Evolutionary conservation across 495 filamentous ascomycete genomes (phyloP), one percentile per base, ranked within the genome.

Genomic region (Copromyces sp.): DNA sequence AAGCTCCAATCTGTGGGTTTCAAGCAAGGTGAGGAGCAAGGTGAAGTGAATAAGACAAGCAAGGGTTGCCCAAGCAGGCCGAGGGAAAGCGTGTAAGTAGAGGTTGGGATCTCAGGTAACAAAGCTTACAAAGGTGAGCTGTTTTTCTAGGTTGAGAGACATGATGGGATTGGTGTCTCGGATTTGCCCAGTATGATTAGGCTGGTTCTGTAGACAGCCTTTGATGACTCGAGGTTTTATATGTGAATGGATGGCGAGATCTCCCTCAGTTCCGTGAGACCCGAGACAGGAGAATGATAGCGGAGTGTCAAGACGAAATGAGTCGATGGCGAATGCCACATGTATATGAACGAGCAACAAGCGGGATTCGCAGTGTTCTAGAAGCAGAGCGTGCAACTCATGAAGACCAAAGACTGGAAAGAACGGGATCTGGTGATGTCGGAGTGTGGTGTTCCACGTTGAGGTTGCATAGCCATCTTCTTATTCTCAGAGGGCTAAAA

Each of bases 81-180:
- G 47, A 59, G 11, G 20, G 7, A 29, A 20, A 59, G 47, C 24
- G 68, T 39, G n/a, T 41, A 37, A n/a, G 39, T 41, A 45, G 39
- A 61, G 47, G n/a, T 24, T 65, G 17, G 24, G 39, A 12, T 71
- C 47, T 41, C 37, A 12, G 41, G 68, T 20, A 35, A 14, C 68
- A 32, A 42, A 14, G 72, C 92, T 82, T 87, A 94, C 92, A 82
- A 93, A 93, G 74, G 89, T 86, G 73, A 94, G 85, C 78, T 94
- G 92, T 80, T 90, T 92, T 78, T 94, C 92, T 9, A 94, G 86
- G 77, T 94, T 90, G 71, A 94, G 84, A 42, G 91, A 87, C 92
- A 93, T 93, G 41, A 72, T 82, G 75, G 61, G 41, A 20, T 29
- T 37, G 24, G 4, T 29, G 29, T 16, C 32, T 65, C 53, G 29